Percentiles rank a stretch among this genome's conserved stretches.
These are phyloP conservation scores for Bifiguratus adelaidae DNA, from an alignment of 192 early-diverging fungal genomes.

Conservation along the genomic window DNA sequence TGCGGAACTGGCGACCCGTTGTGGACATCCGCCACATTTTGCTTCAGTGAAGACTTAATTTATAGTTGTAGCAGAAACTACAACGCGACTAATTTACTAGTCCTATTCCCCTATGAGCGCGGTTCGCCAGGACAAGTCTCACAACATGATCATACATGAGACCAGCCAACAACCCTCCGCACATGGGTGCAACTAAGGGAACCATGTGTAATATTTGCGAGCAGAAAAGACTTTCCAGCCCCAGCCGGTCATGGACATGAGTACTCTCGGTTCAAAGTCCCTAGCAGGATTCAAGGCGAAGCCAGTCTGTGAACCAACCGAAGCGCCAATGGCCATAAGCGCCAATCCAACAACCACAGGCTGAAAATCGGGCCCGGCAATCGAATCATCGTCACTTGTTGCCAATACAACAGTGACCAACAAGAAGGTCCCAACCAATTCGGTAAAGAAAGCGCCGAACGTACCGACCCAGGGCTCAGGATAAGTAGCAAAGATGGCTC, in stretches of 20 bases:
- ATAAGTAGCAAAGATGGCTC: slow-evolving; percentile 55
- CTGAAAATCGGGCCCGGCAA: slow-evolving; percentile 35
- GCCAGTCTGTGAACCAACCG: slow-evolving; percentile 53
- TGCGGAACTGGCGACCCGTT: no score
- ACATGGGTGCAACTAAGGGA: slow-evolving; percentile 53
- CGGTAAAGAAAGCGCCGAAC: slow-evolving; percentile 42
- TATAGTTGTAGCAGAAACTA: no score
- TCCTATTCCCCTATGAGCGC: no score
- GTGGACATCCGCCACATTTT: no score
- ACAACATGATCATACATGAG: slow-evolving; percentile 48
- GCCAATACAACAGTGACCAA: slow-evolving; percentile 52
- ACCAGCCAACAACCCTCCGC: slow-evolving; percentile 50
- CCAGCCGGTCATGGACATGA: slow-evolving; percentile 51
- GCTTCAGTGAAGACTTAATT: no score
- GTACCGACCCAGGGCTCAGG: slow-evolving; percentile 40
- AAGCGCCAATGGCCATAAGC: slow-evolving; percentile 48
- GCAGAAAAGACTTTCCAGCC: slow-evolving; percentile 55
- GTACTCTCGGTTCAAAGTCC: slow-evolving; percentile 56
- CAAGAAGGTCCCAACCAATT: slow-evolving; percentile 58
- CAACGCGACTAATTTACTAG: no score
- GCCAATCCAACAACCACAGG: slow-evolving; percentile 51
- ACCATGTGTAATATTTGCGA: slow-evolving; percentile 61
- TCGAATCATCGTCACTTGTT: slow-evolving; percentile 46
- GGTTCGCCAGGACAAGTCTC: no score
- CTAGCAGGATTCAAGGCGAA: slow-evolving; percentile 29